Base-by-base conservation (phyloP, 2,329 filamentous ascomycete species). In the Ophiostoma australiae region DNA sequence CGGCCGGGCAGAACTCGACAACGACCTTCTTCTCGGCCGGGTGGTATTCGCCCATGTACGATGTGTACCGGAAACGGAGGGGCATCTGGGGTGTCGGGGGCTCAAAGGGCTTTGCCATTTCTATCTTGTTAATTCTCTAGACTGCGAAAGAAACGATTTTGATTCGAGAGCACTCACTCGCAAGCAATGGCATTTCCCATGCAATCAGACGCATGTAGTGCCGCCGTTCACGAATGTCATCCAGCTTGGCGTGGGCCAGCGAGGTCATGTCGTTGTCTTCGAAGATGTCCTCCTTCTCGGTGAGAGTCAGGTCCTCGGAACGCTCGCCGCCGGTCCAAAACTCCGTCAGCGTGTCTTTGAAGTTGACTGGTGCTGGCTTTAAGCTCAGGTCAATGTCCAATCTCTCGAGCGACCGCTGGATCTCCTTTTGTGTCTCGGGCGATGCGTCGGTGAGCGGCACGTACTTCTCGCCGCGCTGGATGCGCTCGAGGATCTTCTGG, bases 21-120 rank as follows among this genome's bases (percentile, higher is more conserved):
- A 98, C 94, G 27, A 99, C 94, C 84, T 99, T 99, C 78, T 89
- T 90, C 80, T 93, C 89, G 2, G 94, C 93, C 0, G 95, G 94
- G 81, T 99, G 96, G 71, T 87, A 84, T 81, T 98, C 95, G 76
- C 94, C 94, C 86, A 99, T 90, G 82, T 98, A 98, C 52, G 91
- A 94, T 20, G 95, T 99, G 84, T 97, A 97, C 77, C 95, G 90
- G 88, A 97, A 99, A 76, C 94, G 91, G 72, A 99, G 87, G 66
- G 93, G 88, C 76, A 91, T 85, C 66, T 88, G 80, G 39, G 84
- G 80, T 17, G 86, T 85, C 1, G 94, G 93, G 2, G 89, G 87
- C 73, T 85, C 81, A 79, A 97, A 98, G 23, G 92, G 90, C 80
- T 92, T 92, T 70, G 92, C 90, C 73, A 95, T 86, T 78, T 94